Conservation (phyloP, 257 asterid genomes). For the Pogostemon cablin region DNA sequence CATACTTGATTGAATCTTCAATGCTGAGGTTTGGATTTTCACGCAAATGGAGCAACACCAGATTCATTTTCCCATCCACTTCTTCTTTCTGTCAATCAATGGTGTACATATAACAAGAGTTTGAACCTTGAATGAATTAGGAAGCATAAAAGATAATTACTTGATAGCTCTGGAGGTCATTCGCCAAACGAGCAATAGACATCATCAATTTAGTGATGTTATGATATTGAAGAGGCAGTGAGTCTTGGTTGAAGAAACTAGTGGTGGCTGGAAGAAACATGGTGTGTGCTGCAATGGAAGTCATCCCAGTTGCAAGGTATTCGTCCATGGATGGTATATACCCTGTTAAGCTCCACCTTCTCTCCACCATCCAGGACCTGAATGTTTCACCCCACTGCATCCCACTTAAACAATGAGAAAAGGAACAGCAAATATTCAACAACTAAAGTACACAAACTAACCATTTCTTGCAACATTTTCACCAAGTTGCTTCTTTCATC, state of each 20-base stretch:
- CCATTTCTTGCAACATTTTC: too few relatives aligned
- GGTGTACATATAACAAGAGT: too few relatives aligned
- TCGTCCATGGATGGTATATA: constrained; percentile 47
- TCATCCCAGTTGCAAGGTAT: constrained; percentile 48
- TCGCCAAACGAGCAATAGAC: constrained; percentile 48
- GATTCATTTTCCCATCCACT: constrained; percentile 56
- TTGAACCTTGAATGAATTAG: not conserved
- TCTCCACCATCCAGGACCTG: constrained; percentile 65
- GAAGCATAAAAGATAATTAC: constrained; percentile 36
- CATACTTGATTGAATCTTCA: constrained; percentile 45
- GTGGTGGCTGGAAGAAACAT: constrained; percentile 47
- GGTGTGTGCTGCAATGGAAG: constrained; percentile 50
- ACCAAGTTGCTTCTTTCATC: too few relatives aligned
- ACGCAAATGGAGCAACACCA: constrained; percentile 48
- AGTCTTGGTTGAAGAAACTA: constrained; percentile 27
- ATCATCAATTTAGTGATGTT: constrained; percentile 56
- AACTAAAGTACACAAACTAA: not conserved
- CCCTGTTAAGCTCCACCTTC: constrained; percentile 50
- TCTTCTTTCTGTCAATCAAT: constrained; percentile 51
- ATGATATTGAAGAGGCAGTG: constrained; percentile 26
- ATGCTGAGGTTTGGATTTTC: constrained; percentile 38
- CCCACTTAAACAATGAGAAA: not conserved
- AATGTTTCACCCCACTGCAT: constrained; percentile 68
- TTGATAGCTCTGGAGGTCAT: constrained; percentile 63
- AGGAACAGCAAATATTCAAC: not conserved